Evolutionary conservation across 164 flowering plant species (phyloP).

Genomic region (Euptelea pleiosperma): DNA sequence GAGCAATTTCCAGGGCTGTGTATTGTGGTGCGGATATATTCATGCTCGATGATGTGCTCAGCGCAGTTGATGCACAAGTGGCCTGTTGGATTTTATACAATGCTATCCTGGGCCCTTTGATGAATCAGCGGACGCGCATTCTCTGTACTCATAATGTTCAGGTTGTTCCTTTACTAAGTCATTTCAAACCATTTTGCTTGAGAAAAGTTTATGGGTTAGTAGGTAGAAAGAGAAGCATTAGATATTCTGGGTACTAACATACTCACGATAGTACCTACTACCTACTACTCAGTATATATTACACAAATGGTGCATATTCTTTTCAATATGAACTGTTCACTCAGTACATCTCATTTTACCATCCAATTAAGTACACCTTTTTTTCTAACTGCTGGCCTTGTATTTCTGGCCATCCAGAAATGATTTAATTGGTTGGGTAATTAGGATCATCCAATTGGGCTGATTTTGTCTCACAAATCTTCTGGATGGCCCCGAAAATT

Average conservation of each 20-base stretch:
- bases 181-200: background rate
- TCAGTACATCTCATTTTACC: too few relatives aligned
- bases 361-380: too few relatives aligned
- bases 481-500: too few relatives aligned
- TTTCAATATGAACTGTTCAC: too few relatives aligned
- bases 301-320: too few relatives aligned
- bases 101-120: conserved; percentile 68
- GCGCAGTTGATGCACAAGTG: conserved; percentile 98
- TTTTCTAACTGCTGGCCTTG: too few relatives aligned
- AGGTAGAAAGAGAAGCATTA: background rate
- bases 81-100: conserved; percentile 61
- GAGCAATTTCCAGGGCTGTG: conserved; percentile 60
- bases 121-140: conserved; percentile 56
- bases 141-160: conserved; percentile 87
- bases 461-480: too few relatives aligned
- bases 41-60: conserved; percentile 90
- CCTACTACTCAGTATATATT: background rate
- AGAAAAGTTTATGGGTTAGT: background rate
- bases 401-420: too few relatives aligned
- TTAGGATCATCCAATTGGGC: too few relatives aligned
- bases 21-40: conserved; percentile 61
- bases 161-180: conserved; percentile 36
- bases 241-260: background rate
- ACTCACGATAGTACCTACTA: background rate
- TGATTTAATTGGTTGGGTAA: too few relatives aligned